Conservation (phyloP, 2,329 filamentous ascomycete species). For the Microsporum audouinii region DNA sequence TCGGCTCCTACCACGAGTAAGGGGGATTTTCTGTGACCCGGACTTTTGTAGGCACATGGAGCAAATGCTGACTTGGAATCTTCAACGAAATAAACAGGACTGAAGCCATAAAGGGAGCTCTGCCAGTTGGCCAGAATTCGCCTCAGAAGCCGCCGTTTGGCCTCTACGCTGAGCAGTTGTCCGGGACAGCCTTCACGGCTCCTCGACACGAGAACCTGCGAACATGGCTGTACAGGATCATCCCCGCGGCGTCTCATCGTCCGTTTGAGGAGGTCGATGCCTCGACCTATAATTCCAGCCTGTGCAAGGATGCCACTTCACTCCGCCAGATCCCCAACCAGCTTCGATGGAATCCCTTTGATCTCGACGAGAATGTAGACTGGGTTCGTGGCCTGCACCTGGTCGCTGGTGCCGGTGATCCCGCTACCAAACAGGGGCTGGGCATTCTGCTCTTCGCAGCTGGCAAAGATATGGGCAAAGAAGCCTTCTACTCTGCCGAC, state of each 20-base stretch:
- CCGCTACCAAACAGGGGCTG: slow-evolving; percentile 64
- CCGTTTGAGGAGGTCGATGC: slow-evolving; percentile 37
- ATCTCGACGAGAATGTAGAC: slow-evolving; percentile 56
- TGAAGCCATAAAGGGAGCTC: slow-evolving; percentile 62
- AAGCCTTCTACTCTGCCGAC: slow-evolving; percentile 75
- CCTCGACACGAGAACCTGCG: slow-evolving; percentile 58
- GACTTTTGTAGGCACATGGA: background rate
- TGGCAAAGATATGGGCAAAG: slow-evolving; percentile 63
- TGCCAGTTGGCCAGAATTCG: slow-evolving; percentile 66
- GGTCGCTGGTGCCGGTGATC: slow-evolving; percentile 67
- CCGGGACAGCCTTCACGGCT: slow-evolving; percentile 60
- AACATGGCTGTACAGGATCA: slow-evolving; percentile 60
- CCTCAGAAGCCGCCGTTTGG: slow-evolving; percentile 69
- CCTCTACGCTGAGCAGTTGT: slow-evolving; percentile 71
- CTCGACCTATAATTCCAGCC: slow-evolving; percentile 36
- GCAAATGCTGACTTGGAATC: background rate
- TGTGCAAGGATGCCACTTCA: slow-evolving; percentile 34
- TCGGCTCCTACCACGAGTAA: slow-evolving; percentile 65
- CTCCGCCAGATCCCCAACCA: slow-evolving; percentile 58
- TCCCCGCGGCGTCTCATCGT: slow-evolving; percentile 52
- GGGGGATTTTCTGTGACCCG: slow-evolving; percentile 20
- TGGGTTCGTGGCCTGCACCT: slow-evolving; percentile 60
- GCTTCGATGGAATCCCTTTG: slow-evolving; percentile 67
- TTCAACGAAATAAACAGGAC: slow-evolving; percentile 40
- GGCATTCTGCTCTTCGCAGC: slow-evolving; percentile 74